phyloP scores from a whole-genome alignment of 345 rosid species.

The Litchi chinensis region DNA sequence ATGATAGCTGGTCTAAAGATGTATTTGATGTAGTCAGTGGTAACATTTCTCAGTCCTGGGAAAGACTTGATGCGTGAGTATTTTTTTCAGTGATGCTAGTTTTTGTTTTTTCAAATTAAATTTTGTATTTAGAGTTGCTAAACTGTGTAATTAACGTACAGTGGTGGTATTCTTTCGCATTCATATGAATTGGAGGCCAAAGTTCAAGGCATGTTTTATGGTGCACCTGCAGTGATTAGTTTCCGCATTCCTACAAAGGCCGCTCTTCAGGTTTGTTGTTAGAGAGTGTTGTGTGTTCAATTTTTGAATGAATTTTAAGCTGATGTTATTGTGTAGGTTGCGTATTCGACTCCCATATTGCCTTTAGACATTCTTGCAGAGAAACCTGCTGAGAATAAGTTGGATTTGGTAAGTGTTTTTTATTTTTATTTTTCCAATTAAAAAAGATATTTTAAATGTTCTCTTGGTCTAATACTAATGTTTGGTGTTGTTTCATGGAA shows the following conservation, averaged over 20 bases:
- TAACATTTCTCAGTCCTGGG: slow-evolving; percentile 85
- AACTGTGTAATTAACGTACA: slow-evolving; percentile 35
- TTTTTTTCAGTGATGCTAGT: neutral
- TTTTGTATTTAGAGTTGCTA: slow-evolving; percentile 18
- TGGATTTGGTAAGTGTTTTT: slow-evolving; percentile 76
- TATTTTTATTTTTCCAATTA: no score
- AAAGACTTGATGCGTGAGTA: slow-evolving; percentile 93
- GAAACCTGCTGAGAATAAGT: slow-evolving; percentile 62
- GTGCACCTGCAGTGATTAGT: slow-evolving; percentile 85
- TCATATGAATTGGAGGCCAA: slow-evolving; percentile 87
- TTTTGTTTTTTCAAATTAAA: neutral
- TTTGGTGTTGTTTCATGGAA: slow-evolving; percentile 43
- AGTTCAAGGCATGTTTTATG: slow-evolving; percentile 70
- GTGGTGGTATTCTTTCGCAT: slow-evolving; percentile 80
- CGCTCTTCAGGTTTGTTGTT: slow-evolving; percentile 65
- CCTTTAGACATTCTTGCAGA: slow-evolving; percentile 91
- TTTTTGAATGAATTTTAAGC: neutral
- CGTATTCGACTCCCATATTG: slow-evolving; percentile 78
- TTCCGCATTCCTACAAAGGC: slow-evolving; percentile 90
- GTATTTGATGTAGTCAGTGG: slow-evolving; percentile 65
- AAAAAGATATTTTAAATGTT: neutral
- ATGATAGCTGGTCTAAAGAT: slow-evolving; percentile 70
- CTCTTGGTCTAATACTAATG: neutral
- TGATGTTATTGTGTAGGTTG: slow-evolving; percentile 52
- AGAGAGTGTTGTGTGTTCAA: neutral